A percentile compares a stretch with the other conserved stretches of the same genome.
Evolutionary conservation across 495 filamentous ascomycete species (phyloP).

Genomic region (Cudoniella acicularis): DNA sequence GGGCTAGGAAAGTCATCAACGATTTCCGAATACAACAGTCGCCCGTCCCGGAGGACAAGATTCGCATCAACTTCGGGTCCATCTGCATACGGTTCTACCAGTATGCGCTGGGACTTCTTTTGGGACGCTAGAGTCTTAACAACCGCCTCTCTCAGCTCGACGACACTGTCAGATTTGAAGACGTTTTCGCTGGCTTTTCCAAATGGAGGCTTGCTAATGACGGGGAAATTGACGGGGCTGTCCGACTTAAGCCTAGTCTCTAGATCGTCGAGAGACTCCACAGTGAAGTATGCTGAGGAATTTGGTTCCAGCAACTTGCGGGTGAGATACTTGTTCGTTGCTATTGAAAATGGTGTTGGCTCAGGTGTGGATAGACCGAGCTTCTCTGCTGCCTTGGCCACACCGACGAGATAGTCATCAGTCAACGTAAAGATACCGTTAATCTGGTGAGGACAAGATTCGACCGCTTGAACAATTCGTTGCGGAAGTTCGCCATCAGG

Average conservation of each 20-base stretch:
- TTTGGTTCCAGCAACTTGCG: neutral
- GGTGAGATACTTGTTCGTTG: neutral
- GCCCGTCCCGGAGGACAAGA: slow-evolving; percentile 35
- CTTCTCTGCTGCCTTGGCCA: neutral
- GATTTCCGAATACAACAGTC: slow-evolving; percentile 38
- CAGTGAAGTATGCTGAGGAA: neutral
- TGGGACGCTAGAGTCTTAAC: neutral
- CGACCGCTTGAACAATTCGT: neutral
- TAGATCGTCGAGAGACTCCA: neutral
- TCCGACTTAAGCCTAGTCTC: neutral
- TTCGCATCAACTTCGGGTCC: slow-evolving; percentile 45
- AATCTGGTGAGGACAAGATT: neutral
- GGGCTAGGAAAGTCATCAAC: slow-evolving; percentile 38
- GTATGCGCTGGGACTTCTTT: slow-evolving; percentile 4
- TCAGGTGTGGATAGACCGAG: neutral
- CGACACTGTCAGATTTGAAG: neutral
- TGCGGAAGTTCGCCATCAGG: neutral
- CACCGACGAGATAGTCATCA: neutral
- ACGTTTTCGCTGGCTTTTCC: neutral
- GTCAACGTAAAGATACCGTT: neutral
- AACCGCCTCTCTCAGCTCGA: neutral
- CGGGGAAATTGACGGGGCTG: neutral
- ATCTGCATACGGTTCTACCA: slow-evolving; percentile 29
- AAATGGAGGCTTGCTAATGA: neutral
- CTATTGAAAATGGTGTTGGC: neutral